Evolutionary conservation across 352 stramenopile species (phyloP).

Genomic region (Lagenidium giganteum): DNA sequence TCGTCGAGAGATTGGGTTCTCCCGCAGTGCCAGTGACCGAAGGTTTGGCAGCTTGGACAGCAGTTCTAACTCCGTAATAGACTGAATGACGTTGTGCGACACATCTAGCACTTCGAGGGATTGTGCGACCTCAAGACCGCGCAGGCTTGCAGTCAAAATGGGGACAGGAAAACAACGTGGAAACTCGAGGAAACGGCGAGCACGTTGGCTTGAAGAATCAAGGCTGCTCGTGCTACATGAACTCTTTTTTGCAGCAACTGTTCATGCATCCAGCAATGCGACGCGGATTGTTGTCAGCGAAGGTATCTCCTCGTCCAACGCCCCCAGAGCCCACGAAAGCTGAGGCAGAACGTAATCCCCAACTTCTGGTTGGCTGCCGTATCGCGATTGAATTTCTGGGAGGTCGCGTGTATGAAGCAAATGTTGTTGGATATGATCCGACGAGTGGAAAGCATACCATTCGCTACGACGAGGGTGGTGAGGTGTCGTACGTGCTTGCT

Average conservation of each 20-base stretch:
- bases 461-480: constrained; percentile 86
- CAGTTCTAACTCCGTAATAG: constrained; percentile 53
- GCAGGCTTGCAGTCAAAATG: constrained; percentile 64
- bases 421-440: constrained; percentile 87
- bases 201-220: constrained; percentile 97
- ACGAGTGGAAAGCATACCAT: constrained; percentile 70
- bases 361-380: constrained; percentile 64
- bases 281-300: constrained; percentile 69
- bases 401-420: constrained; percentile 91
- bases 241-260: constrained; percentile 98
- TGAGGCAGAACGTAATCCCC: constrained; percentile 83
- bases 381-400: constrained; percentile 93
- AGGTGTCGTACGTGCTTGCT: constrained; percentile 83
- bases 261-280: constrained; percentile 88
- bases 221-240: constrained; percentile 99
- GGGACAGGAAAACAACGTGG: constrained; percentile 80
- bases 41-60: constrained; percentile 38
- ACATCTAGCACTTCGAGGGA: constrained; percentile 54
- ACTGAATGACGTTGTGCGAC: constrained; percentile 56
- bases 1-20: constrained; percentile 67
- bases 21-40: constrained; percentile 40
- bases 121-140: constrained; percentile 37
- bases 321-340: constrained; percentile 78
- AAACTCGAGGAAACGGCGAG: constrained; percentile 75
- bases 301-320: constrained; percentile 48